Base-by-base conservation (phyloP, 495 filamentous ascomycete genomes). In the Daldinia concentrica region DNA sequence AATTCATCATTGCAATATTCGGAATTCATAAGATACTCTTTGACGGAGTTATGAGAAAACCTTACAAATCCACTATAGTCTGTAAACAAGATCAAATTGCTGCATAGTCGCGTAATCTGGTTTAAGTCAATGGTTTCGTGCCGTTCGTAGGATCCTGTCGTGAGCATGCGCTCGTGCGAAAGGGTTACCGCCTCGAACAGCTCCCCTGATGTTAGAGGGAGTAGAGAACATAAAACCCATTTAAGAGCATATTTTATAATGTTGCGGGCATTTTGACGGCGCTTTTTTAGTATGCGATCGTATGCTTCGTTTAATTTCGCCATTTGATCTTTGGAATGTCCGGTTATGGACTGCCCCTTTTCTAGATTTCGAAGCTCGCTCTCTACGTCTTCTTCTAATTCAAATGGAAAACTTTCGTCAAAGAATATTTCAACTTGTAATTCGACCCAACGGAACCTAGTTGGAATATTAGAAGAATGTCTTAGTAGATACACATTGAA, bases 21-120 rank as follows among this genome's bases (percentile, higher is more conserved):
- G 1, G 55, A 32, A 36, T 58, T 19, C 55, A 37, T 32, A 2
- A 58, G 55, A 32, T 32, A 58, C 30, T 58, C 55, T 19, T 37
- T 58, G 30, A 58, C 55, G n/a, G 55, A 58, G 19, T 58, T 30
- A 22, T 58, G 55, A 17, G 55, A 58, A 37, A 58, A 58, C 30
- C 30, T 58, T 11, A 58, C 55, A 17, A 6, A 29, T 29, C 15
- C 17, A 12, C 6, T 9, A 57, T 29, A 29, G 30, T 22, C n/a
- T 11, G n/a, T 4, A 19, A 48, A 48, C 11, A 22, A 24, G 2
- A 48, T 24, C 43, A 48, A 24, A 3, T 48, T 48, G 2, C 43
- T 48, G n/a, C 43, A 48, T 48, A 48, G 19, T n/a, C 8, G 43
- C 1, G 14, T 48, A 11, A 48, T 48, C 43, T 24, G 7, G 3